Percentiles rank a stretch among this genome's conserved stretches.
Evolutionary conservation across 2,329 filamentous ascomycete species (phyloP).

Genomic region (Fusarium palustre): DNA sequence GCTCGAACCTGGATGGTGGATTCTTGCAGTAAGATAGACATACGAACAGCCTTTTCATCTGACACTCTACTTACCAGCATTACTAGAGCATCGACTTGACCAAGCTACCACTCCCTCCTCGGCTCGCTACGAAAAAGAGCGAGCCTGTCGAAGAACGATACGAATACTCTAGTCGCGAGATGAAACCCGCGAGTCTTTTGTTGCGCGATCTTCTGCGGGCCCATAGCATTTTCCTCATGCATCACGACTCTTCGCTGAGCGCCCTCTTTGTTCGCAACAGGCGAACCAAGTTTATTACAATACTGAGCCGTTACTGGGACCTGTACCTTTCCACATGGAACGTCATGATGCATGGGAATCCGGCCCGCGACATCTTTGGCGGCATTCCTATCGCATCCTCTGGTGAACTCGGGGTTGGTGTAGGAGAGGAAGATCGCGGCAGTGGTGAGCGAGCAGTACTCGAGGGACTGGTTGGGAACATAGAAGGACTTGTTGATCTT

Average conservation of each 20-base stretch:
- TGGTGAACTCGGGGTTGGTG: slow-evolving; percentile 91
- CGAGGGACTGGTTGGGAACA: slow-evolving; percentile 83
- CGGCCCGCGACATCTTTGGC: slow-evolving; percentile 80
- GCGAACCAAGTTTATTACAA: slow-evolving; percentile 75
- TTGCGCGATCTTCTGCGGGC: slow-evolving; percentile 85
- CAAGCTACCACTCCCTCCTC: slow-evolving; percentile 71
- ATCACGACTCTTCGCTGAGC: slow-evolving; percentile 82
- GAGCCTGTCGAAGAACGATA: slow-evolving; percentile 59
- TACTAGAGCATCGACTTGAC: slow-evolving; percentile 76
- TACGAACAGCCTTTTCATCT: neutral
- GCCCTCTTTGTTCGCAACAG: slow-evolving; percentile 73
- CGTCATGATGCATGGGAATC: slow-evolving; percentile 90
- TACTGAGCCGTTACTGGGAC: slow-evolving; percentile 86
- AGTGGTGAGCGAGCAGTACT: slow-evolving; percentile 94
- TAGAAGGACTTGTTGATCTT: slow-evolving; percentile 87
- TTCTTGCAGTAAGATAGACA: slow-evolving; percentile 79
- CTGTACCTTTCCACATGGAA: slow-evolving; percentile 80
- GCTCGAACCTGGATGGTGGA: slow-evolving; percentile 94
- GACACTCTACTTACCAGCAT: slow-evolving; percentile 11
- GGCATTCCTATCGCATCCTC: slow-evolving; percentile 90
- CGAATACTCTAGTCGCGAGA: slow-evolving; percentile 90
- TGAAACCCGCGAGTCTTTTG: slow-evolving; percentile 83
- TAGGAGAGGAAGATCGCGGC: slow-evolving; percentile 94
- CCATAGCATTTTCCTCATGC: slow-evolving; percentile 85
- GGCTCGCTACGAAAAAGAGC: slow-evolving; percentile 57